Evolutionary conservation across 148 eudicot genomes (phyloP), one percentile per base, ranked within the genome.

Genomic region (Selenicereus undatus): DNA sequence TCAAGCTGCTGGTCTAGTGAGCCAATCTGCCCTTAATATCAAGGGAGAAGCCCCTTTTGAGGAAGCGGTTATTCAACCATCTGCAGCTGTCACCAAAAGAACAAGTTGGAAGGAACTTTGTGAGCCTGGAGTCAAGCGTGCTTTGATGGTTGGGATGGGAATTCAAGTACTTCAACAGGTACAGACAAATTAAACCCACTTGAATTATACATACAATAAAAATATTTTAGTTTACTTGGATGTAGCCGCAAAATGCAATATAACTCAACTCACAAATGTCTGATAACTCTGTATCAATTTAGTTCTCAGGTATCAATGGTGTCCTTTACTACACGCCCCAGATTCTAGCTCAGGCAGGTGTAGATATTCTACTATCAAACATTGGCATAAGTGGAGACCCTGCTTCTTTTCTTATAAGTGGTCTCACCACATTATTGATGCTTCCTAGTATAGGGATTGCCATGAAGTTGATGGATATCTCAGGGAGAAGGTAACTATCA

Each of bases 261-360:
- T 39, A 39, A 39, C 5, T 1, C 8, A 39, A 5, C 43, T 39
- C 43, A 39, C 43, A 39, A 39, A 39, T 39, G 8, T 39, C 43
- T 39, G 8, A 39, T 39, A 1, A 39, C 54, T 76, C 45, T 65
- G 21, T 27, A 18, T 7, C 3, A 8, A 60, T 81, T 60, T 85
- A 93, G 97, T 91, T 93, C 86, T 93, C 97, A 68, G 97, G 97
- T 32, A 93, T 93, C 82, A 93, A 92, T 43, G 97, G 95, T 69
- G 97, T 91, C 75, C 83, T 93, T 27, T 91, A 91, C 86, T 93
- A 93, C 87, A 93, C 97, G 48, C 97, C 97, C 78, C 92, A 92
- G 79, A 93, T 93, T 84, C 95, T 93, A 36, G 86, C 89, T 81
- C 91, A 93, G 83, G 97, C 97, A 12, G 97, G 97, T 35, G 97